Base-by-base conservation (phyloP, 768 basidiomycete genomes). In the Tulasnella sp. region DNA sequence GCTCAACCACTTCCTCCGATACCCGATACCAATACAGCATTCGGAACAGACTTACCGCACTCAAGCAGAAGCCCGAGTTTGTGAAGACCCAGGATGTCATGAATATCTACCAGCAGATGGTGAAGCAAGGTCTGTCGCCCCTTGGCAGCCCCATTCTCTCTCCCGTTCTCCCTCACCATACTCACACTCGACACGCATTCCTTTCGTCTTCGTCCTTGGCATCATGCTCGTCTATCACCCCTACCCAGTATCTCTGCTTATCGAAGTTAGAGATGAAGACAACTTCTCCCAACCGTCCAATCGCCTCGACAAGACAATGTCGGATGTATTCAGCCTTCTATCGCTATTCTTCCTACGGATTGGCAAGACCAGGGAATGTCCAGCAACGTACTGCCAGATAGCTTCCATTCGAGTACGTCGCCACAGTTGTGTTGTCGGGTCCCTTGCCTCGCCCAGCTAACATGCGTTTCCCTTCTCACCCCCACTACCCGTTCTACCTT, bases 261-360 rank as follows among this genome's bases (percentile, higher is more conserved):
- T 97, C 83, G 91, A 93, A 79, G 91, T 97, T 71, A 90, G 97
- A 78, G 93, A 92, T 81, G 91, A 91, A 79, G 88, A 85, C 78
- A 88, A 88, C 29, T 67, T 72, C 52, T 85, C 88, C 11, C 89
- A 90, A 84, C 92, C 90, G 81, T 81, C 82, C 12, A 99, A 99
- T 83, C 87, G 97, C 71, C 87, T 99, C 67, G 97, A 99, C 84
- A 96, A 94, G 7, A 93, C 95, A 4, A 89, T 99, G 67, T 91
- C 94, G 37, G 97, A 99, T 84, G 97, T 99, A 45, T 99, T 99
- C 85, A 91, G 89, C 81, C 87, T 99, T 70, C 88, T 99, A 64
- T 97, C 95, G 17, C 88, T 99, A 79, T 98, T 97, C 87, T 99
- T 96, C 86, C 90, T 99, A 80, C 97, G 96, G 45, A 96, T 99